Conservation (phyloP, 129 eudicot genomes). For the Scalesia atractyloides region DNA sequence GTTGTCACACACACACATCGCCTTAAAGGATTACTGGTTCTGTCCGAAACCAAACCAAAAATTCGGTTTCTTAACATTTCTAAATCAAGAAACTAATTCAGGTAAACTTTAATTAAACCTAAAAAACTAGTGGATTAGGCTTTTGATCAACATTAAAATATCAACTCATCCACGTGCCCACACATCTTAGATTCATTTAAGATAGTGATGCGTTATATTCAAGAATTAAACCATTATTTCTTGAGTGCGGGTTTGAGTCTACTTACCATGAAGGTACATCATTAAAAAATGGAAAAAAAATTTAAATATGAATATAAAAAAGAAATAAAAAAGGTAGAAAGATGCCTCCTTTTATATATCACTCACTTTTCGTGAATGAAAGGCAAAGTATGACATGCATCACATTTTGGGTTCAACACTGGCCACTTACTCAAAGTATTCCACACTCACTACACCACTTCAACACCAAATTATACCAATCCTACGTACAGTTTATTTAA, state of each 20-base stretch:
- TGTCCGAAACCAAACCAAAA: slow-evolving; percentile 30
- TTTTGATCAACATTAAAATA: slow-evolving; percentile 26
- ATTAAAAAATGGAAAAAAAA: not conserved
- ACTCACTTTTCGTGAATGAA: slow-evolving; percentile 68
- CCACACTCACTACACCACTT: slow-evolving; percentile 44
- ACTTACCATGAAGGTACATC: not conserved
- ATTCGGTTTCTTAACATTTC: slow-evolving; percentile 31
- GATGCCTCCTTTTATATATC: slow-evolving; percentile 39
- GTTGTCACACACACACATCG: slow-evolving; percentile 20
- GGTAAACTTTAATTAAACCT: slow-evolving; percentile 11
- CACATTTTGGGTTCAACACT: slow-evolving; percentile 43
- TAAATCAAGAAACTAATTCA: slow-evolving; percentile 22
- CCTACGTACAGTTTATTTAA: not conserved
- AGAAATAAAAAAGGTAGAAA: slow-evolving; percentile 19
- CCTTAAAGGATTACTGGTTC: slow-evolving; percentile 5
- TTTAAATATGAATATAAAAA: not conserved
- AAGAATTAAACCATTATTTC: not conserved
- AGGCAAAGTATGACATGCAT: slow-evolving; percentile 52
- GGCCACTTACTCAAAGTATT: slow-evolving; percentile 55
- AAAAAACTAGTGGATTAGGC: slow-evolving; percentile 19
- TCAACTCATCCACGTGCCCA: slow-evolving; percentile 22
- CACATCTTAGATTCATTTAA: not conserved
- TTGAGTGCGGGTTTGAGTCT: slow-evolving; percentile 4
- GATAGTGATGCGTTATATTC: not conserved
- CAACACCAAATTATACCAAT: slow-evolving; percentile 22